Evolutionary conservation across 768 basidiomycete species (phyloP).

Genomic region (Leccinum broughii): DNA sequence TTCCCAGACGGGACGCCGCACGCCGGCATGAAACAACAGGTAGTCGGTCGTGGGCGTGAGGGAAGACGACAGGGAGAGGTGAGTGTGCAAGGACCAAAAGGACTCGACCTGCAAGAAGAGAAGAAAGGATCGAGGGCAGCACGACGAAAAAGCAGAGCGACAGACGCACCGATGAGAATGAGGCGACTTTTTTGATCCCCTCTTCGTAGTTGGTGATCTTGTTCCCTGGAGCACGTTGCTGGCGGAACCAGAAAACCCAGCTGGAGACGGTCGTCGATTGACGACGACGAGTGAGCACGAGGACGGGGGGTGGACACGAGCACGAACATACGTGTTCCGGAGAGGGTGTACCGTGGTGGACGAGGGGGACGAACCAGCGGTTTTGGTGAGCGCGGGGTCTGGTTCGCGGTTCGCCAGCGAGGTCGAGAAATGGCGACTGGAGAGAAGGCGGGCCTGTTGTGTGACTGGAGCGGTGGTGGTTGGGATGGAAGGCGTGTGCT

Average conservation of each 20-base stretch:
- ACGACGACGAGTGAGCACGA: constrained; percentile 18
- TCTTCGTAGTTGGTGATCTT: constrained; percentile 93
- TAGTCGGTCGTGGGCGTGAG: constrained; percentile 92
- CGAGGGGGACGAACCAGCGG: constrained; percentile 21
- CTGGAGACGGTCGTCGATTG: constrained; percentile 40
- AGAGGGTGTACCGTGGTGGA: constrained; percentile 63
- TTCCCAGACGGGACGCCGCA: constrained; percentile 94
- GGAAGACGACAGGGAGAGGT: constrained; percentile 81
- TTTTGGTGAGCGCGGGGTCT: constrained; percentile 43
- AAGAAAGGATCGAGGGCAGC: constrained; percentile 7
- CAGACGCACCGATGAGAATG: constrained; percentile 77
- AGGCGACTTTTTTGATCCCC: constrained; percentile 89
- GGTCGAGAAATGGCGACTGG: constrained; percentile 77
- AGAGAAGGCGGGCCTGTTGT: constrained; percentile 45
- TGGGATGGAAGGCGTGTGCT: not conserved
- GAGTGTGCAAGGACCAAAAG: constrained; percentile 94
- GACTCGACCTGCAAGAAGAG: constrained; percentile 71
- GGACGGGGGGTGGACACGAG: constrained; percentile 18
- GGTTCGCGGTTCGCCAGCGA: constrained; percentile 44
- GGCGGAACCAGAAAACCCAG: constrained; percentile 92
- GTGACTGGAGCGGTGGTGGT: not conserved
- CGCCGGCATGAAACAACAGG: constrained; percentile 82
- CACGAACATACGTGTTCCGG: constrained; percentile 81
- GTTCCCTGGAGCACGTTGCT: constrained; percentile 86
- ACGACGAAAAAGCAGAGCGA: not conserved